Conservation (phyloP, 345 rosid genomes). For the Rhodomyrtus tomentosa region DNA sequence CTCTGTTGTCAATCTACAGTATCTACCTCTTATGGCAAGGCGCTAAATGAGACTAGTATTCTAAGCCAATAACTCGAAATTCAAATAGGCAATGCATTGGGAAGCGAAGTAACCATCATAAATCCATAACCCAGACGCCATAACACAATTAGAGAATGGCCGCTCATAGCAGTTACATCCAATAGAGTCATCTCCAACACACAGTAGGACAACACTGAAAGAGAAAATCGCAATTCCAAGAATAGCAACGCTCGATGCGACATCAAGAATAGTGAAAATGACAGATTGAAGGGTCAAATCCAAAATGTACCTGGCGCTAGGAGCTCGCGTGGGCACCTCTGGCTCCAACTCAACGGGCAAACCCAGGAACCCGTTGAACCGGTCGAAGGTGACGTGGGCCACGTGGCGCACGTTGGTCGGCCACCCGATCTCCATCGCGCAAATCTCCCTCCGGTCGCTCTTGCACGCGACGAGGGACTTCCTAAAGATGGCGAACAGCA, state of each 20-base stretch:
- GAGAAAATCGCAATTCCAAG: not conserved
- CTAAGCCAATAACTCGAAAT: not conserved
- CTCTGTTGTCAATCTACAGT: not conserved
- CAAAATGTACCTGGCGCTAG: constrained; percentile 73
- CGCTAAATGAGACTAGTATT: not conserved
- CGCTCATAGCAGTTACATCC: not conserved
- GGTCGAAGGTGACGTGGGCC: constrained; percentile 89
- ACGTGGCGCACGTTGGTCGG: constrained; percentile 82
- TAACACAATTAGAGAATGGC: not conserved
- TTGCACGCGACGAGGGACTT: constrained; percentile 64
- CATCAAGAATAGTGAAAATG: not conserved
- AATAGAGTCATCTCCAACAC: not conserved
- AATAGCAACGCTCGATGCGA: not conserved
- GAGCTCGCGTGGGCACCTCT: constrained; percentile 71
- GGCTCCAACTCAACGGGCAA: constrained; percentile 89
- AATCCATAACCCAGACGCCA: not conserved
- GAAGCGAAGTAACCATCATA: not conserved
- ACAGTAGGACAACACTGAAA: not conserved
- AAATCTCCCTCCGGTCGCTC: constrained; percentile 43
- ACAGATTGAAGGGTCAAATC: not conserved
- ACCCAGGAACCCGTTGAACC: constrained; percentile 88
- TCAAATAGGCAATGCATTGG: not conserved
- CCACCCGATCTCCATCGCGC: constrained; percentile 75
- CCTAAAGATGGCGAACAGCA: constrained; percentile 57
- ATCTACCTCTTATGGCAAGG: not conserved